phyloP scores from a whole-genome alignment of 2,329 filamentous ascomycete genomes.

The Chaetomiaceae sp. region DNA sequence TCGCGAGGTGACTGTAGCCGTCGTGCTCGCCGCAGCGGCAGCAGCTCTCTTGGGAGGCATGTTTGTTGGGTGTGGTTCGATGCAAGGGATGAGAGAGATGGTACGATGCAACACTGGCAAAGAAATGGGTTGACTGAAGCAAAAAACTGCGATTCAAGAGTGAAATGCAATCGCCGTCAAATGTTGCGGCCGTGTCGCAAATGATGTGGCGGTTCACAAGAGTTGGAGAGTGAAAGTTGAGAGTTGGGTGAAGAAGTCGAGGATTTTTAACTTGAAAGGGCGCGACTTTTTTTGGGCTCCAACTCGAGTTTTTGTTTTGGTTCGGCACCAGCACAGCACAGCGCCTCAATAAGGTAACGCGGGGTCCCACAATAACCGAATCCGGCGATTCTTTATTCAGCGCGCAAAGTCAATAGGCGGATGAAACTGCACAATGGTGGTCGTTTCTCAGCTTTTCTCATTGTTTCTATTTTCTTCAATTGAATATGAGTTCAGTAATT shows the following conservation, averaged over 20 bases:
- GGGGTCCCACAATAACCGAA: conserved; percentile 20
- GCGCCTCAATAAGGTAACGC: conserved; percentile 13
- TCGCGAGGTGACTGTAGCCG: conserved; percentile 10
- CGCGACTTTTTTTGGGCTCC: conserved; percentile 19
- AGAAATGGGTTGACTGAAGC: background rate
- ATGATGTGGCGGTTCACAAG: conserved; percentile 12
- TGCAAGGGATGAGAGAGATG: conserved; percentile 2
- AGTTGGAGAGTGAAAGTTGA: background rate
- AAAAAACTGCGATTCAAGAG: background rate
- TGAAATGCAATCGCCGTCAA: background rate
- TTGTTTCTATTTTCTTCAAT: background rate
- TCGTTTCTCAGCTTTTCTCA: no score
- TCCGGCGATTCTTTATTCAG: conserved; percentile 14
- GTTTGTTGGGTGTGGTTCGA: background rate
- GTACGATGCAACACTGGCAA: conserved; percentile 6
- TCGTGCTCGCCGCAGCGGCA: conserved; percentile 1
- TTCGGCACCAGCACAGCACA: background rate
- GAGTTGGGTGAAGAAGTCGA: conserved; percentile 3
- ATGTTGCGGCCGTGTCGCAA: background rate
- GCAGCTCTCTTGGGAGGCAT: conserved; percentile 26
- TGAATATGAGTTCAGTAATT: background rate
- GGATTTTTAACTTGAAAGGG: conserved; percentile 17
- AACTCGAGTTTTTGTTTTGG: conserved; percentile 17
- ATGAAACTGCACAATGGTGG: background rate
- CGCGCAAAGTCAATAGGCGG: background rate